Percentiles rank a stretch among this genome's conserved stretches.
phyloP scores from a whole-genome alignment of 306 rosid genomes.

The Aeschynomene evenia region DNA sequence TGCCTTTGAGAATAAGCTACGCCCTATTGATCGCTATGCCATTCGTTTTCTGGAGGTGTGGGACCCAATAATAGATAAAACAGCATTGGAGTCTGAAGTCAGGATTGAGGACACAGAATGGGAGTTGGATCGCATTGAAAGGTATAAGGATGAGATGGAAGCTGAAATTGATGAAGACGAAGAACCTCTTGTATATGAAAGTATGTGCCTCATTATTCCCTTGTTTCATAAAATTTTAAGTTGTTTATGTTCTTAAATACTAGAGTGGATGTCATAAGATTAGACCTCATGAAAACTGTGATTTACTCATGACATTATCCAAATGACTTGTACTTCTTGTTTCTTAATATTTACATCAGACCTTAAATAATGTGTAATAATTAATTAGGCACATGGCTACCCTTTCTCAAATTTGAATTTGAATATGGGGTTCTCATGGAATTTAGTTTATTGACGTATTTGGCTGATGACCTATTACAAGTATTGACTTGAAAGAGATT shows the following conservation, averaged over 20 bases:
- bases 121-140: conserved; percentile 96
- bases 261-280: conserved; percentile 1
- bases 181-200: conserved; percentile 97
- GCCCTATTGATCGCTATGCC: conserved; percentile 94
- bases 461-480: conserved; percentile 8
- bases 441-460: conserved; percentile 12
- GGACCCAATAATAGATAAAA: conserved; percentile 94
- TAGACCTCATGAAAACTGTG: conserved; percentile 19
- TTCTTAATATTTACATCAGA: conserved; percentile 2
- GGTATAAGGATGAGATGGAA: conserved; percentile 98
- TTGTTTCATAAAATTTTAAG: conserved; percentile 17
- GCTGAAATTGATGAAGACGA: conserved; percentile 99
- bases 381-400: background rate
- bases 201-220: conserved; percentile 46
- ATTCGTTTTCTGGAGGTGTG: conserved; percentile 91
- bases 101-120: conserved; percentile 95
- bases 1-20: conserved; percentile 80
- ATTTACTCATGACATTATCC: background rate
- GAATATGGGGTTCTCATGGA: conserved; percentile 3
- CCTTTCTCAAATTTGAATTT: background rate
- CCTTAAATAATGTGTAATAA: background rate
- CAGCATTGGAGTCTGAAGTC: conserved; percentile 79
- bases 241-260: conserved; percentile 18
- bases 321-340: conserved; percentile 3
- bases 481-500: conserved; percentile 13